Percentiles rank a stretch among this genome's conserved stretches.
Evolutionary conservation across 768 basidiomycete genomes (phyloP).

Genomic region (Candolleomyces eurysporus): DNA sequence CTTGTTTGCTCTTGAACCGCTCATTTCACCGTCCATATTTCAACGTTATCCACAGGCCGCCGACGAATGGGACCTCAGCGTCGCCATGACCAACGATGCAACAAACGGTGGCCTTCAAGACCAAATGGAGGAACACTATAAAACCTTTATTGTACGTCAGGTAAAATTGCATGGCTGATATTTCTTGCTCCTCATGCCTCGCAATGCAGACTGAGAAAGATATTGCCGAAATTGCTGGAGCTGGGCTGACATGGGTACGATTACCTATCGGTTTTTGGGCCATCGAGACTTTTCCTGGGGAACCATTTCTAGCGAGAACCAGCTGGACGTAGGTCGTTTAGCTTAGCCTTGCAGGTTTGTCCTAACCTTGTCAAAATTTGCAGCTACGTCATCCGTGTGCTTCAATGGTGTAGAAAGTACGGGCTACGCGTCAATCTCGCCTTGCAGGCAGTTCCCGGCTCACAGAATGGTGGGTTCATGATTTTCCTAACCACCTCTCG

Average conservation of each 20-base stretch:
- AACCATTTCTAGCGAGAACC: conserved; percentile 72
- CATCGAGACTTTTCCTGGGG: conserved; percentile 68
- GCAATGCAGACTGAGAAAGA: conserved; percentile 72
- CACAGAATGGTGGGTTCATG: conserved; percentile 58
- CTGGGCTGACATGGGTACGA: conserved; percentile 82
- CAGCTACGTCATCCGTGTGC: conserved; percentile 69
- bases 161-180: background rate
- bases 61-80: conserved; percentile 69
- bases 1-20: conserved; percentile 73
- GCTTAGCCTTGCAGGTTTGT: background rate
- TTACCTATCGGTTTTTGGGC: conserved; percentile 86
- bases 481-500: conserved; percentile 25
- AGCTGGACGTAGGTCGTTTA: conserved; percentile 61
- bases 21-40: conserved; percentile 63
- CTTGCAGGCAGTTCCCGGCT: conserved; percentile 75
- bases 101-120: conserved; percentile 54
- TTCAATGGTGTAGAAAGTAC: conserved; percentile 87
- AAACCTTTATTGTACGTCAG: conserved; percentile 70
- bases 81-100: conserved; percentile 62
- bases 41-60: conserved; percentile 53
- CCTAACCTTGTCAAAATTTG: background rate
- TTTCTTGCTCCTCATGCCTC: background rate
- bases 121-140: conserved; percentile 74
- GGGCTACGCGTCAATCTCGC: conserved; percentile 80
- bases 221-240: conserved; percentile 54